Evolutionary conservation across 805 yeast genomes (phyloP).

Genomic region (Candida koratica): DNA sequence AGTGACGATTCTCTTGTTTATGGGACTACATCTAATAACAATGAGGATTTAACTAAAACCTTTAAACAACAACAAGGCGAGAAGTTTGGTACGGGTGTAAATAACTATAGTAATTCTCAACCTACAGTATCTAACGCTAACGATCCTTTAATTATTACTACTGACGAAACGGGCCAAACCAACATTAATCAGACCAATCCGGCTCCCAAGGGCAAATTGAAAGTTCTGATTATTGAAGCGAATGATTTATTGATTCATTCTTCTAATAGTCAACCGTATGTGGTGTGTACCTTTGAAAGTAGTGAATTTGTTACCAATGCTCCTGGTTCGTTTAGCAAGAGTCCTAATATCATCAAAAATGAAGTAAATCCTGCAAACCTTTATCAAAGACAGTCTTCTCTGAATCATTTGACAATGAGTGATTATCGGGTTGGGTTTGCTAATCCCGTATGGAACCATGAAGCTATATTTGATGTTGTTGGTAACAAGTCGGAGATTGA

Average conservation of each 20-base stretch:
- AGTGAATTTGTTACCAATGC: conserved; percentile 86
- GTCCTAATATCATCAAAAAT: conserved; percentile 8
- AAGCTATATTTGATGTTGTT: conserved; percentile 87
- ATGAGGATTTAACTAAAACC: conserved; percentile 9
- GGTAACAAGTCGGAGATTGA: conserved; percentile 81
- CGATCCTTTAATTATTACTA: conserved; percentile 33
- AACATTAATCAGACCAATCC: conserved; percentile 21
- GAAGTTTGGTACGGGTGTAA: neutral
- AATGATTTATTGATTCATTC: conserved; percentile 56
- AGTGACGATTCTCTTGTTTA: conserved; percentile 59
- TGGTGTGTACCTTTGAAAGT: conserved; percentile 86
- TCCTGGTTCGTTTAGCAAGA: conserved; percentile 48
- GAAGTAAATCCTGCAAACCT: conserved; percentile 25
- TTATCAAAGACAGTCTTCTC: conserved; percentile 37
- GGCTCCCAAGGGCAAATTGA: conserved; percentile 75
- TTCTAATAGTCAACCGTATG: conserved; percentile 70
- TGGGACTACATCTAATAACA: conserved; percentile 46
- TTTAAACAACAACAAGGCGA: conserved; percentile 9
- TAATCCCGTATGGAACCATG: conserved; percentile 88
- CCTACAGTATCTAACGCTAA: neutral
- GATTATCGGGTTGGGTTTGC: conserved; percentile 25
- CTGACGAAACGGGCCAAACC: conserved; percentile 39
- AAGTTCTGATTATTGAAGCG: conserved; percentile 79
- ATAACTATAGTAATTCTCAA: neutral
- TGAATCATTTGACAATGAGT: conserved; percentile 28